These are phyloP conservation scores for Rhodomyrtus psidioides DNA, from an alignment of 441 rosid genomes.

Conservation along the genomic window DNA sequence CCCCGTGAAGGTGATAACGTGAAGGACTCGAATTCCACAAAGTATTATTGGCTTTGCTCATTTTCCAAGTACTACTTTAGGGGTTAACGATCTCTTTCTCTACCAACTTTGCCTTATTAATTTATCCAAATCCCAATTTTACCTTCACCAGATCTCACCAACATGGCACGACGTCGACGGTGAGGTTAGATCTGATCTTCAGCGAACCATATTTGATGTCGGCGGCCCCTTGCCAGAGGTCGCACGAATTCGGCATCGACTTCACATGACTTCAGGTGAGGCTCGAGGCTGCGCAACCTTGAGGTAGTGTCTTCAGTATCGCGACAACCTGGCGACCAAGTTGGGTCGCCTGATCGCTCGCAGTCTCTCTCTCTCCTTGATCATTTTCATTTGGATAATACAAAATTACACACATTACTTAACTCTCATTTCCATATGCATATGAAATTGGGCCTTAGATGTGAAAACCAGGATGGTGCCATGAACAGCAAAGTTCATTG, in stretches of 20 bases:
- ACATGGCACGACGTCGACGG: background rate
- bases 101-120: background rate
- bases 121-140: background rate
- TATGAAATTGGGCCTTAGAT: background rate
- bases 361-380: too few species aligned
- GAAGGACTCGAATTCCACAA: background rate
- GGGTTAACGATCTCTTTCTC: background rate
- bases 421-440: too few species aligned
- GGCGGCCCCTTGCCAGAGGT: background rate
- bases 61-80: background rate
- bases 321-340: background rate
- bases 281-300: background rate
- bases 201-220: background rate
- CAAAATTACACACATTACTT: too few species aligned
- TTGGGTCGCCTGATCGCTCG: background rate
- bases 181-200: background rate
- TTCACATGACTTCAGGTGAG: background rate
- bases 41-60: background rate
- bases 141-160: background rate
- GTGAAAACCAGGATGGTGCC: background rate
- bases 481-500: background rate
- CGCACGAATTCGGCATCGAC: rapidly evolving
- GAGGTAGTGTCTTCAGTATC: background rate
- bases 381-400: too few species aligned
- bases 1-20: background rate